phyloP scores from a whole-genome alignment of 345 rosid species.

The Rhodamnia argentea region DNA sequence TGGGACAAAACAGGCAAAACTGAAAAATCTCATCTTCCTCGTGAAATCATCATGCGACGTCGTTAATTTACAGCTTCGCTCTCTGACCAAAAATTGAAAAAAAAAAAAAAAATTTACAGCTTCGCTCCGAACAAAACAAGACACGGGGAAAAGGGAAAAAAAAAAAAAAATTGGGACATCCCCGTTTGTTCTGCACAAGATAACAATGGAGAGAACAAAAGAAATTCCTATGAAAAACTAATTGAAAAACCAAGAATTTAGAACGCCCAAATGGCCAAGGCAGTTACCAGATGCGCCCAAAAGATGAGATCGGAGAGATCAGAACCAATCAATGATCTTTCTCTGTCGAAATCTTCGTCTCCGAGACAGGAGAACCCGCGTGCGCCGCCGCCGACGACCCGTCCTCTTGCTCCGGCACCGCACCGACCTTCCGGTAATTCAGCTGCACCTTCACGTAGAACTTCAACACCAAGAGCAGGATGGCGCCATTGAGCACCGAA shows the following conservation, averaged over 20 bases:
- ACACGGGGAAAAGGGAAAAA: neutral
- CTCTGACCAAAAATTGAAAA: too few relatives aligned
- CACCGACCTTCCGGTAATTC: neutral
- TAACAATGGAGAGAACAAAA: neutral
- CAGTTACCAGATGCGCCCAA: neutral
- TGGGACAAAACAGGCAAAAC: neutral
- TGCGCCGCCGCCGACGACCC: neutral
- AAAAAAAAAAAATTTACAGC: neutral
- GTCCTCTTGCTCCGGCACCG: neutral
- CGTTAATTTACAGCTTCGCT: neutral
- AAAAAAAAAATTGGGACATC: neutral
- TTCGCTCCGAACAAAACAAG: neutral
- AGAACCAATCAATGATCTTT: neutral
- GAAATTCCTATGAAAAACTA: neutral
- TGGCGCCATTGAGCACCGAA: constrained; percentile 60
- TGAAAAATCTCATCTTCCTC: neutral
- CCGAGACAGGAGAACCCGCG: neutral
- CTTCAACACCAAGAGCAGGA: constrained; percentile 47
- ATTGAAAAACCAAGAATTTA: neutral
- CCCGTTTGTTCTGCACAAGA: neutral
- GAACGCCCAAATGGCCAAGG: neutral
- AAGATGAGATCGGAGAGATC: neutral
- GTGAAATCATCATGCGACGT: neutral
- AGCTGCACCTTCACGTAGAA: constrained; percentile 43
- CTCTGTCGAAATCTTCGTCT: neutral